A percentile compares a stretch with the other conserved stretches of the same genome.
These are phyloP conservation scores for Astragalus glycyphyllos DNA, from an alignment of 306 rosid species.

Conservation along the genomic window DNA sequence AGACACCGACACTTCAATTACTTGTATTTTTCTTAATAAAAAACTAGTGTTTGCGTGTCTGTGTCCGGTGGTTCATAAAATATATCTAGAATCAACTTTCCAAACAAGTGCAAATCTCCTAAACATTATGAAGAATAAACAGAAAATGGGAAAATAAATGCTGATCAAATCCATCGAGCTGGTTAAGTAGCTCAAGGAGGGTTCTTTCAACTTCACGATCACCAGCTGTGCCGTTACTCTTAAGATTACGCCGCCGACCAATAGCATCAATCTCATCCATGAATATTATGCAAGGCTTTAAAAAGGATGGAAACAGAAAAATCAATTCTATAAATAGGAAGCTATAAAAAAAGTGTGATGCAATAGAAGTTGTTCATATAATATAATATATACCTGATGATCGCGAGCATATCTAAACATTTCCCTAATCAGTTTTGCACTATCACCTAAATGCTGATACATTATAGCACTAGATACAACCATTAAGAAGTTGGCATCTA, in stretches of 20 bases:
- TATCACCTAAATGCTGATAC: slow-evolving; percentile 75
- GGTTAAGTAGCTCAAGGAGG: slow-evolving; percentile 83
- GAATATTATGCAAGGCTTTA: slow-evolving; percentile 91
- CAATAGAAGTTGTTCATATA: slow-evolving; percentile 37
- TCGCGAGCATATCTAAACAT: slow-evolving; percentile 94
- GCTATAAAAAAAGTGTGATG: neutral
- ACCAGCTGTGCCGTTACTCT: slow-evolving; percentile 72
- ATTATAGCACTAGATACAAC: slow-evolving; percentile 84
- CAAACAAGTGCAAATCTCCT: too few relatives aligned
- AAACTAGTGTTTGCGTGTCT: too few relatives aligned
- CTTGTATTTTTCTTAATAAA: too few relatives aligned
- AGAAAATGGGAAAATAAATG: slow-evolving; percentile 28
- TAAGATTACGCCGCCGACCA: slow-evolving; percentile 78
- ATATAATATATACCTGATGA: slow-evolving; percentile 76
- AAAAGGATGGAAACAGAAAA: slow-evolving; percentile 7
- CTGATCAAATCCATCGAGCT: slow-evolving; percentile 87
- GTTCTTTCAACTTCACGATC: slow-evolving; percentile 95
- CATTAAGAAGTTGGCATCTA: slow-evolving; percentile 84
- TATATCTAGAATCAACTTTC: too few relatives aligned
- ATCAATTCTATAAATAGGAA: neutral
- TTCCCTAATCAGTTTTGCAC: slow-evolving; percentile 76
- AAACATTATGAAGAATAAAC: neutral
- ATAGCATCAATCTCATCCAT: slow-evolving; percentile 97
- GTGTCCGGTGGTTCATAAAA: too few relatives aligned
- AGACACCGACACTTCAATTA: too few relatives aligned